Percentiles rank a stretch among this genome's conserved stretches.
These are phyloP conservation scores for Trichocladium uniseriatum DNA, from an alignment of 495 filamentous ascomycete genomes.

Conservation along the genomic window DNA sequence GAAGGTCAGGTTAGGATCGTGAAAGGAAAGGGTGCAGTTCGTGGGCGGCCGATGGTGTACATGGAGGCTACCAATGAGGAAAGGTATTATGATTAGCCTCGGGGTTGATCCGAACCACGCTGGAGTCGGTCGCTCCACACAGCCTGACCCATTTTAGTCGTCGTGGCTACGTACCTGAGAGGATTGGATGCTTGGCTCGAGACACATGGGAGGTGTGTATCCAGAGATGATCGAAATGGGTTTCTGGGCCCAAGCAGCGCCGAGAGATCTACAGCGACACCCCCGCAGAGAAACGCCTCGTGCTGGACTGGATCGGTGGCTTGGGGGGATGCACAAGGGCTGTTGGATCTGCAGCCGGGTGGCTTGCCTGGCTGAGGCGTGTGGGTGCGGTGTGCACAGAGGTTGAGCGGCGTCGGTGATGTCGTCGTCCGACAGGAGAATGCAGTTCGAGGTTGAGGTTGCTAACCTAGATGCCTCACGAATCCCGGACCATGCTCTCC, in stretches of 20 bases:
- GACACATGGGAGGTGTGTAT: constrained; percentile 23
- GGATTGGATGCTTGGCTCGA: constrained; percentile 11
- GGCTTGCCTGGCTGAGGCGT: constrained; percentile 12
- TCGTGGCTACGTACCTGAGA: constrained; percentile 23
- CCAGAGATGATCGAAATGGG: constrained; percentile 5
- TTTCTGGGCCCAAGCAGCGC: constrained; percentile 9
- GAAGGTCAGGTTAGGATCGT: constrained; percentile 6
- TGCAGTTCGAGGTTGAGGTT: background rate
- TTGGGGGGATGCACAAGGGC: constrained; percentile 15
- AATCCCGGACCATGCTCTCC: background rate
- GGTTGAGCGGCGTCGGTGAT: background rate
- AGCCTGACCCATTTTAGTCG: constrained; percentile 12
- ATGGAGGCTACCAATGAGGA: constrained; percentile 19
- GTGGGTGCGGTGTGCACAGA: constrained; percentile 4
- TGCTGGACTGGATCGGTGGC: constrained; percentile 17
- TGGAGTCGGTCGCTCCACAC: constrained; percentile 19
- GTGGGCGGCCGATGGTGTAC: constrained; percentile 15
- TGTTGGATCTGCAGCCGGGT: constrained; percentile 20
- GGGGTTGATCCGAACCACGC: constrained; percentile 13
- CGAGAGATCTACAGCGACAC: constrained; percentile 22
- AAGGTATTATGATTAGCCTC: constrained; percentile 17
- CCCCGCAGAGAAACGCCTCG: constrained; percentile 15
- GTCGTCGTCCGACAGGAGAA: background rate
- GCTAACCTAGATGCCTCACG: background rate
- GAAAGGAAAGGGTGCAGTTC: constrained; percentile 6